Conservation (phyloP, 805 yeast species). For the Metschnikowia matae region DNA sequence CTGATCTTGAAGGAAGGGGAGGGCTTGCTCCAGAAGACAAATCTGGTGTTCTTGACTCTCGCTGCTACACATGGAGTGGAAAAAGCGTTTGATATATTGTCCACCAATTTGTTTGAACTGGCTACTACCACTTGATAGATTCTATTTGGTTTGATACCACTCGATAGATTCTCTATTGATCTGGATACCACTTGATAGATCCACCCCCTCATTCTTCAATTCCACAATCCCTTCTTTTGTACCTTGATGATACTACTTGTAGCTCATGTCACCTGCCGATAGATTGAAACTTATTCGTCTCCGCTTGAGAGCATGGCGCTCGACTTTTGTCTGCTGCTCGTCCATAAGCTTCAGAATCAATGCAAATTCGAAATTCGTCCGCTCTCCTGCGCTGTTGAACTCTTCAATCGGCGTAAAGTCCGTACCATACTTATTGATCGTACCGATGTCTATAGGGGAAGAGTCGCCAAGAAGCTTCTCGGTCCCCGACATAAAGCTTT, state of each 20-base stretch:
- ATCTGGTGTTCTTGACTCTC: slow-evolving; percentile 20
- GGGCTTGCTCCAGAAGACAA: slow-evolving; percentile 11
- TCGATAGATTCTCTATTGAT: too few species aligned
- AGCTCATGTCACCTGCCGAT: slow-evolving; percentile 20
- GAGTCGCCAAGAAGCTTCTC: slow-evolving; percentile 14
- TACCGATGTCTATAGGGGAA: slow-evolving; percentile 16
- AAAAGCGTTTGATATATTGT: slow-evolving; percentile 22
- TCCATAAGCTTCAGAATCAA: slow-evolving; percentile 20
- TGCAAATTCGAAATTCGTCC: slow-evolving; percentile 23
- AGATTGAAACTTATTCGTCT: slow-evolving; percentile 24
- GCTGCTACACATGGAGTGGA: slow-evolving; percentile 24
- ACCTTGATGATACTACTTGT: background rate
- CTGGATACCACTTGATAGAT: too few species aligned
- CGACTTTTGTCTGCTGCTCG: background rate
- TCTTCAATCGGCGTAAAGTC: slow-evolving; percentile 32
- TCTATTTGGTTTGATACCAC: too few species aligned
- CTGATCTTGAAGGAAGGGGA: slow-evolving; percentile 6
- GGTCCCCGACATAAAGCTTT: slow-evolving; percentile 6
- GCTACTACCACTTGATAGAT: too few species aligned
- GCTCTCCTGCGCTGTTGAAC: slow-evolving; percentile 31
- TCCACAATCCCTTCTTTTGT: background rate
- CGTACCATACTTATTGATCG: slow-evolving; percentile 17
- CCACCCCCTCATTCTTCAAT: too few species aligned
- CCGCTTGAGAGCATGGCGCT: background rate
- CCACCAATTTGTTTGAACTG: slow-evolving; percentile 18